Base-by-base conservation (phyloP, 2,329 filamentous ascomycete species). In the Paecilomyces dactylethromorphus region DNA sequence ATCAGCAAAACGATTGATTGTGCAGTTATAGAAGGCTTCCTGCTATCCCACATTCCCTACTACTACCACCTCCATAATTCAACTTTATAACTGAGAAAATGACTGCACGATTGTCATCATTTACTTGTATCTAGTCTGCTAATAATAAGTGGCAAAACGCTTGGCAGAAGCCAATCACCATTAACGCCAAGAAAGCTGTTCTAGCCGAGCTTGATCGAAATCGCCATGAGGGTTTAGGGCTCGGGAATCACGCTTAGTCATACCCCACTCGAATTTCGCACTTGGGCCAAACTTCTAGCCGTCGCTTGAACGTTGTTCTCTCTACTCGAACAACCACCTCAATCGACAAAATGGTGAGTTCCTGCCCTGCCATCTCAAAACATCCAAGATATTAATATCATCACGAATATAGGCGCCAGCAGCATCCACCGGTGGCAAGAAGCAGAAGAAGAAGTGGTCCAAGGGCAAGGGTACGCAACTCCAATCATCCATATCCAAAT, bases 381-480 rank as follows among this genome's bases (percentile, higher is more conserved):
- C 53, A 39, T 50, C 39, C 39, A 31, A 45, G 45, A 63, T 60
- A 49, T 57, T 65, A 66, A 67, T 56, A 56, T 32, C 39, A 12
- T 50, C 33, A 18, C 52, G 31, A 57, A 60, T 58, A 67, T 60
- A 80, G 76, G 78, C 78, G 62, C 76, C 78, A 68, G 73, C 77
- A 78, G 75, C 75, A 76, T 68, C 72, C 64, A 65, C 74, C 69
- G 76, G 75, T 67, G 76, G 75, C 73, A 79, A 79, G 75, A 80
- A 80, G 73, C 78, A 80, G 66, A 81, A 81, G 78, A 81, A 82
- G 78, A 82, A 82, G 79, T 82, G 79, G 79, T 81, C 79, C 64
- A 82, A 82, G 77, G 79, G 79, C 73, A 82, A 82, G 76, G 79
- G 79, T 81, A 80, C 69, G 76, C 33, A 45, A 45, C 39, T 45